Base-by-base conservation (phyloP, 495 filamentous ascomycete species). In the Daldinia childiae region DNA sequence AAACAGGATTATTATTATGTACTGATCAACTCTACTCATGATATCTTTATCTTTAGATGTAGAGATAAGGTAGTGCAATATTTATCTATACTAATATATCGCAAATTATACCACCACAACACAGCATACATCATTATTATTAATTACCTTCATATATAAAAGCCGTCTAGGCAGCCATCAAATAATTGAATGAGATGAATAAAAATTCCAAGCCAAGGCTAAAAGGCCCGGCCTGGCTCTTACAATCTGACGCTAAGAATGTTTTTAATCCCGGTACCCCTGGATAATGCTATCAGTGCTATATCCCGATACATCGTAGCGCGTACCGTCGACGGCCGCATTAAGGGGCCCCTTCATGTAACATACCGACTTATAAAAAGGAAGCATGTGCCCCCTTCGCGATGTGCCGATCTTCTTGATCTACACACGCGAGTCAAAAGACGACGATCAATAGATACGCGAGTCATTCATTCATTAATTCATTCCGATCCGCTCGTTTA, bases 301-400 rank as follows among this genome's bases (percentile, higher is more conserved):
- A 66, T 48, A 32, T 48, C 70, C 65, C 50, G 64, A 68, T 43
- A 19, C 61, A 68, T 73, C 70, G 50, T 67, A 64, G 69, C 32
- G 63, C 54, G 51, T 58, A 17, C 41, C 41, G 43, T 54, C 39
- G 58, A n/a, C 45, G 24, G 52, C 30, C 5, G 9, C 61, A 62
- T 72, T 63, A 62, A 52, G 69, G 63, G 69, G 59, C 51, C 17
- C 27, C 38, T 19, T 8, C 48, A n/a, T 54, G 21, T 63, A 7
- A 32, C 21, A 30, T 34, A 12, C 58, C 45, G 67, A 72, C 67
- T 48, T 48, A 48, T 48, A 48, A 73, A 68, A 68, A 65, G 21
- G 38, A 36, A 17, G 24, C 60, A 14, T 51, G 19, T 59, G 59
- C 60, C 64, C 59, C 63, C 64, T 45, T 63, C 64, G 51, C 65